Conservation (phyloP, 768 basidiomycete genomes). For the Mycena galopus region DNA sequence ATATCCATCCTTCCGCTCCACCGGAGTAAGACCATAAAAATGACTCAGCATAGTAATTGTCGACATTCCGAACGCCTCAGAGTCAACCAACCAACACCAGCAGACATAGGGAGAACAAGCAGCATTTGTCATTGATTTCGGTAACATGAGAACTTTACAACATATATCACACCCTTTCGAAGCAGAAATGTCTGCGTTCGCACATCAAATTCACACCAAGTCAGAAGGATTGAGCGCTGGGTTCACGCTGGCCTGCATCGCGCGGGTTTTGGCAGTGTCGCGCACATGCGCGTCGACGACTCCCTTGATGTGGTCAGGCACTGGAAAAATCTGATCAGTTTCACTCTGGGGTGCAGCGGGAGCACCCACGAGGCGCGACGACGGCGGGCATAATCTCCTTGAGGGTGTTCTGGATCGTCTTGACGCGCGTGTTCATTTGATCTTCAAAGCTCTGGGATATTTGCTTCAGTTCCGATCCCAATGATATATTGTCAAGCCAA, state of each 20-base stretch:
- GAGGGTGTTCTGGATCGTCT: not conserved
- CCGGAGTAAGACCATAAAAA: too few relatives aligned
- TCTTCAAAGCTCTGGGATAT: not conserved
- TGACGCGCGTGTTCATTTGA: not conserved
- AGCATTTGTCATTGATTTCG: too few relatives aligned
- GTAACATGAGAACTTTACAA: too few relatives aligned
- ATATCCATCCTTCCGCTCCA: too few relatives aligned
- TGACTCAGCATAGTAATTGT: too few relatives aligned
- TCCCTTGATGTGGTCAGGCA: not conserved
- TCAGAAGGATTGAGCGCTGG: not conserved
- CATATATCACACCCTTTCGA: too few relatives aligned
- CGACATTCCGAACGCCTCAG: too few relatives aligned
- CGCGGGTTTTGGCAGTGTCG: not conserved
- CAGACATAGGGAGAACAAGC: too few relatives aligned
- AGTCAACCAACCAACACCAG: too few relatives aligned
- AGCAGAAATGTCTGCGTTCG: too few relatives aligned
- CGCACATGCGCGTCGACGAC: not conserved
- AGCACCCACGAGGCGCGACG: not conserved
- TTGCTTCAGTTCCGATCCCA: not conserved
- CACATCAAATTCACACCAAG: too few relatives aligned
- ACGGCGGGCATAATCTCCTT: not conserved
- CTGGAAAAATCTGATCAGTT: not conserved
- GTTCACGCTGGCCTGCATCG: not conserved
- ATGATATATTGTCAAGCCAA: not conserved
- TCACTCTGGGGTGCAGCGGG: not conserved